These are phyloP conservation scores for Fusarium begoniae DNA, from an alignment of 2,329 filamentous ascomycete genomes.

Conservation along the genomic window DNA sequence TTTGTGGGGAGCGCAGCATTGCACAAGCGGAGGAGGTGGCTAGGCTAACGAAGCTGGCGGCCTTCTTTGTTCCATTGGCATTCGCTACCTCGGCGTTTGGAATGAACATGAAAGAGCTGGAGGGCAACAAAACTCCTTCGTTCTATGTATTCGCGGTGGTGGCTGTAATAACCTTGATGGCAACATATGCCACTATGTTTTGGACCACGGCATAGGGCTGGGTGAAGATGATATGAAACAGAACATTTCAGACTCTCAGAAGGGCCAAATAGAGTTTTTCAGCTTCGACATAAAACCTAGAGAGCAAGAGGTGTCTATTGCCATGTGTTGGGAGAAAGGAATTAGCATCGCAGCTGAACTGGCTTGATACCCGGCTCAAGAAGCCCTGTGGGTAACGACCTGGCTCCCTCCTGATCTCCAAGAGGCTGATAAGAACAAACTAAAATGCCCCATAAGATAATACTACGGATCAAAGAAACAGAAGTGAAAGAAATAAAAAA, in stretches of 20 bases:
- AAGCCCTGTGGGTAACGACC: neutral
- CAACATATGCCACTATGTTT: neutral
- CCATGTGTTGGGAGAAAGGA: neutral
- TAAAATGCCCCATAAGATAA: neutral
- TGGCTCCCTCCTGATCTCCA: neutral
- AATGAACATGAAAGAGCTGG: neutral
- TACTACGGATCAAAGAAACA: neutral
- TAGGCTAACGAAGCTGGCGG: neutral
- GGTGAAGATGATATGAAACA: neutral
- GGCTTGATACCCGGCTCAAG: neutral
- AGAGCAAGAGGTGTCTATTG: fast-evolving
- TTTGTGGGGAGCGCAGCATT: neutral
- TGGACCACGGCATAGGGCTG: fast-evolving
- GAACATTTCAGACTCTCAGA: too few species aligned
- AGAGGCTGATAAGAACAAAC: neutral
- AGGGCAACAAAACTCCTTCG: neutral
- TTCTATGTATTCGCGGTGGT: too few species aligned
- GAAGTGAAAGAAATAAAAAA: neutral
- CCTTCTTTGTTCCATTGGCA: neutral
- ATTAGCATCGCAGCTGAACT: neutral
- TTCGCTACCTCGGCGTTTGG: neutral
- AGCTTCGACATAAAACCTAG: fast-evolving
- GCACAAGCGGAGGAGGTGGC: neutral
- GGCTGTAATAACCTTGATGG: neutral
- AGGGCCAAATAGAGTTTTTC: too few species aligned